Evolutionary conservation across 805 yeast species (phyloP).

Genomic region (Tetrapisispora taiwanensis): DNA sequence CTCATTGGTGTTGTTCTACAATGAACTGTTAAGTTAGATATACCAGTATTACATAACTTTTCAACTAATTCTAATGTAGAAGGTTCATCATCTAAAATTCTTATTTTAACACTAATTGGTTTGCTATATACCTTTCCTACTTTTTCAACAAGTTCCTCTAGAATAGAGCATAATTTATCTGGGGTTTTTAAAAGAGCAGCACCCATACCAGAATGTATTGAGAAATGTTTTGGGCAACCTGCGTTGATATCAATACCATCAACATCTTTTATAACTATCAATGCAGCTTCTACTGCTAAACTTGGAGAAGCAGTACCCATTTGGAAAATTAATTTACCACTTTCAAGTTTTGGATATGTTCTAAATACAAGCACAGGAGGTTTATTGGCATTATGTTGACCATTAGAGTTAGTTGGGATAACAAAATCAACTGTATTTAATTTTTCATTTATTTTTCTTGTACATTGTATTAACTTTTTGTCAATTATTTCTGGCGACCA

Average conservation of each 20-base stretch:
- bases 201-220: constrained; percentile 95
- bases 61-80: constrained; percentile 51
- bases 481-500: constrained; percentile 96
- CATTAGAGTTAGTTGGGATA: constrained; percentile 25
- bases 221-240: constrained; percentile 95
- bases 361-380: constrained; percentile 57
- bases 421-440: constrained; percentile 55
- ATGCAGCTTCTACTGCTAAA: constrained; percentile 82
- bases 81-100: constrained; percentile 57
- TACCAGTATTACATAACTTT: constrained; percentile 63
- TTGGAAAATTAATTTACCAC: constrained; percentile 70
- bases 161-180: constrained; percentile 60
- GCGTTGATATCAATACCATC: constrained; percentile 90
- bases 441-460: constrained; percentile 47
- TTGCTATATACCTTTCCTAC: constrained; percentile 71
- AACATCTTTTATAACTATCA: constrained; percentile 71
- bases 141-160: constrained; percentile 56
- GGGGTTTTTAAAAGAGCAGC: constrained; percentile 84
- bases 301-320: constrained; percentile 80
- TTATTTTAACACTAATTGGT: constrained; percentile 84
- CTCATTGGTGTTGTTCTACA: constrained; percentile 88
- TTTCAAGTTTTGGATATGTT: constrained; percentile 54
- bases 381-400: constrained; percentile 20
- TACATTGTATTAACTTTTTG: constrained; percentile 64
- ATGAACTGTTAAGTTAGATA: constrained; percentile 77